Evolutionary conservation across 208 protist species (phyloP), one percentile per base, ranked within the genome.

Genomic region (Leishmania tropica): DNA sequence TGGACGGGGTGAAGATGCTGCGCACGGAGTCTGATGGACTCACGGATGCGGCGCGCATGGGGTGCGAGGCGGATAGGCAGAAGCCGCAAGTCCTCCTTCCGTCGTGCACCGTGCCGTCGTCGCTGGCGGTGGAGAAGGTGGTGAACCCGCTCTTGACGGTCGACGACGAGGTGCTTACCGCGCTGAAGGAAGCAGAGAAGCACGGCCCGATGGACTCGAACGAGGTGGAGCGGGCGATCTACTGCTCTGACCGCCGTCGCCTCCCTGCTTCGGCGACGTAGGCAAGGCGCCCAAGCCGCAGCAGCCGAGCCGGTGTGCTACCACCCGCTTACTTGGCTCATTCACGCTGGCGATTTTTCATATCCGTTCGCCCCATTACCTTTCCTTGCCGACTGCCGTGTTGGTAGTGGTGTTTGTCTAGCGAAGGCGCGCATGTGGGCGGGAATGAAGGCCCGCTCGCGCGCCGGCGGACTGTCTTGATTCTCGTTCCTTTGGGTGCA

Each of bases 91-190:
- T 83, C 47, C 72, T 47, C 37, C 78, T 95, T 17, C 92, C 92
- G 5, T 78, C 81, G 11, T 96, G 89, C 81, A 95, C 88, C 11
- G 79, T 97, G 21, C 94, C 92, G 37, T 87, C 92, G 11, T 95
- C 91, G 24, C 75, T 97, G 3, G 85, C 80, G 17, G 70, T 94
- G 35, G 92, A 96, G 75, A 88, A 85, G 75, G 78, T 35, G 35
- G 87, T 93, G 48, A 97, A 97, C 67, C 86, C 92, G 42, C 85
- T 96, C 24, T 86, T 97, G 31, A 95, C 91, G 19, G 67, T 95
- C 47, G 84, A 87, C n/a, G 76, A 82, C 10, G 83, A 78, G 42
- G 86, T 81, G 56, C 85, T 96, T 35, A 85, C 86, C 40, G 67
- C 54, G 17, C 73, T 88, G 73, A 53, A 56, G 56, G 56, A 79